Evolutionary conservation across 257 asterid genomes (phyloP).

Genomic region (Solanum peruvianum): DNA sequence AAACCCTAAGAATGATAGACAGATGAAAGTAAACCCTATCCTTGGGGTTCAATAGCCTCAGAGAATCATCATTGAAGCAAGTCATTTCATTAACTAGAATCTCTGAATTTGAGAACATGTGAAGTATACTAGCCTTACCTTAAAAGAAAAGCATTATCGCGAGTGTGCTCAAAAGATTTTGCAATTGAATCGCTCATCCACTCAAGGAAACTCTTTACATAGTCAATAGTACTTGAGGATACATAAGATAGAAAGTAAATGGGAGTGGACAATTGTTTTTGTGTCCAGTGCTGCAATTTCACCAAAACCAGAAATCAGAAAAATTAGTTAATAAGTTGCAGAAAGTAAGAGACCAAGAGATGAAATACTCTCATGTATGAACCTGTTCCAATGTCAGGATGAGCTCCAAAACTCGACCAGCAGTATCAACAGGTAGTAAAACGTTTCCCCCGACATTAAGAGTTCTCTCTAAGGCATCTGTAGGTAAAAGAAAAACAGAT

Average conservation of each 20-base stretch:
- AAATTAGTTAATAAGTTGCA: neutral
- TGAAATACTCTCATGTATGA: neutral
- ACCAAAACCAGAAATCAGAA: neutral
- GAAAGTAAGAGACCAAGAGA: neutral
- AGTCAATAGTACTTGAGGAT: slow-evolving; percentile 89
- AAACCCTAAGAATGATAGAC: neutral
- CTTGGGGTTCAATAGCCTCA: neutral
- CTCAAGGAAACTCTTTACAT: slow-evolving; percentile 91
- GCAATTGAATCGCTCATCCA: slow-evolving; percentile 98
- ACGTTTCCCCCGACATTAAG: slow-evolving; percentile 72
- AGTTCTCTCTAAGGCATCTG: slow-evolving; percentile 66
- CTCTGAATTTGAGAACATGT: neutral
- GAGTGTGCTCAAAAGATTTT: slow-evolving; percentile 85
- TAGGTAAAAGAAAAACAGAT: slow-evolving; percentile 2
- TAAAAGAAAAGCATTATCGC: slow-evolving; percentile 86
- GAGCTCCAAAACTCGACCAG: slow-evolving; percentile 96
- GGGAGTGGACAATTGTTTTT: slow-evolving; percentile 56
- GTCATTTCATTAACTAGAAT: neutral
- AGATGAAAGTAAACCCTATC: neutral
- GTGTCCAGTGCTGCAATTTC: slow-evolving; percentile 84
- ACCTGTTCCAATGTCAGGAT: slow-evolving; percentile 83
- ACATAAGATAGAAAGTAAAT: slow-evolving; percentile 79
- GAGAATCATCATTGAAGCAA: neutral
- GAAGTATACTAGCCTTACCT: slow-evolving; percentile 40
- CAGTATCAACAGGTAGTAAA: slow-evolving; percentile 87